Evolutionary conservation across 2,329 filamentous ascomycete species (phyloP).

Genomic region (Botrytis cinerea): DNA sequence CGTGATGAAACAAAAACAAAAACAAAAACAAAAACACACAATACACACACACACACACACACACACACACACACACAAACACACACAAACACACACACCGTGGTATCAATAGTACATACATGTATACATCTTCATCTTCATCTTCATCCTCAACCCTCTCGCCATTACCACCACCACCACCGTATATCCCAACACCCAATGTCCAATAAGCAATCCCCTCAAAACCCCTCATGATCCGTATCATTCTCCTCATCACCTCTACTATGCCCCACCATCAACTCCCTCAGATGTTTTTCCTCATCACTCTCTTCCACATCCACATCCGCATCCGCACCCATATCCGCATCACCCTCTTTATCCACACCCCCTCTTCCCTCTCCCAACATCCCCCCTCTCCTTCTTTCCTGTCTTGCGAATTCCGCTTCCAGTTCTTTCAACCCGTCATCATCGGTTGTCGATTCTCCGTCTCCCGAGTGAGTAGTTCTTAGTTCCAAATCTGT

Average conservation of each 20-base stretch:
- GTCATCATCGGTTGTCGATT: slow-evolving; percentile 1
- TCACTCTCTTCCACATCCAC: slow-evolving; percentile 21
- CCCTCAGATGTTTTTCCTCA: slow-evolving; percentile 21
- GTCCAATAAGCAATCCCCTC: background rate
- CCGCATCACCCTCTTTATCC: background rate
- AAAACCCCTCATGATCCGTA: slow-evolving; percentile 19
- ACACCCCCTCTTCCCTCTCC: background rate
- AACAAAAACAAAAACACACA: no score
- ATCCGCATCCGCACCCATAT: background rate
- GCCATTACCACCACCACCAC: no score
- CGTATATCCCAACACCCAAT: background rate
- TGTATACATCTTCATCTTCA: background rate
- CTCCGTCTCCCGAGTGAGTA: background rate
- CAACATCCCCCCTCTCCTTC: background rate
- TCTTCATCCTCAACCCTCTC: background rate
- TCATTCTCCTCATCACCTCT: background rate
- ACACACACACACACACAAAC: no score
- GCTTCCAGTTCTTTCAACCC: slow-evolving; percentile 14
- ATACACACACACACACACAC: no score
- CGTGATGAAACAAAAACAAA: background rate
- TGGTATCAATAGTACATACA: background rate
- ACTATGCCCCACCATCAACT: slow-evolving; percentile 20
- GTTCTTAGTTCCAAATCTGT: background rate
- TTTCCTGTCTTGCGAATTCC: slow-evolving; percentile 11
- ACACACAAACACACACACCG: no score